A percentile compares a stretch with the other conserved stretches of the same genome.
Evolutionary conservation across 2,329 filamentous ascomycete genomes (phyloP).

Genomic region (Dryadomyces quercus-mongolicae): DNA sequence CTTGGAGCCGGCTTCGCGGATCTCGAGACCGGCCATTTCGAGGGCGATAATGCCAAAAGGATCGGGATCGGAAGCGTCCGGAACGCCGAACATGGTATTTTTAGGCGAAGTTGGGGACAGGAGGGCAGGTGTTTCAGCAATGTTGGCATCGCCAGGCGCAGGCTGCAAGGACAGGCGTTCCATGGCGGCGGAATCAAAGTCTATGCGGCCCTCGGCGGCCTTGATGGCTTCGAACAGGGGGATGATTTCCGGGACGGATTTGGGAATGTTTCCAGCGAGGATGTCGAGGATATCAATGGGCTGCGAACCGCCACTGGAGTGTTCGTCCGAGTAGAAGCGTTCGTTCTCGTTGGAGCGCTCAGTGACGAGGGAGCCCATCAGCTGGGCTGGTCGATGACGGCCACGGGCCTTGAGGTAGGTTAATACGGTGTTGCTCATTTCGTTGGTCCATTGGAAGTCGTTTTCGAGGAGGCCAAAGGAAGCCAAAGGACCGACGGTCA

Average conservation of each 20-base stretch:
- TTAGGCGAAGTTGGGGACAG: constrained; percentile 22
- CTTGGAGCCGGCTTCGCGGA: constrained; percentile 76
- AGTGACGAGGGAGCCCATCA: constrained; percentile 43
- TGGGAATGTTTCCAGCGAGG: constrained; percentile 42
- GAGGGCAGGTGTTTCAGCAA: constrained; percentile 30
- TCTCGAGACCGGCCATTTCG: constrained; percentile 81
- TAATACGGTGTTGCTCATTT: constrained; percentile 41
- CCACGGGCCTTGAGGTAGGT: constrained; percentile 48
- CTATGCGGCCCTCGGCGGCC: constrained; percentile 70
- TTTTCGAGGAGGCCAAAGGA: constrained; percentile 37
- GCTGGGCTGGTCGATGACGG: constrained; percentile 39
- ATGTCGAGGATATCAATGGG: constrained; percentile 42
- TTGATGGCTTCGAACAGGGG: constrained; percentile 73
- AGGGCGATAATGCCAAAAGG: constrained; percentile 83
- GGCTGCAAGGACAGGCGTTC: constrained; percentile 51
- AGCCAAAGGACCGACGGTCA: constrained; percentile 42
- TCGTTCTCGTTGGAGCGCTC: constrained; percentile 49
- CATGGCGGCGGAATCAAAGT: constrained; percentile 59
- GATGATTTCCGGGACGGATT: constrained; percentile 39
- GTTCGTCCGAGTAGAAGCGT: constrained; percentile 37
- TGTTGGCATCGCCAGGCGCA: constrained; percentile 61
- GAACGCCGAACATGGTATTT: constrained; percentile 52
- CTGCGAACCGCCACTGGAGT: background rate
- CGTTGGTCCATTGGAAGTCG: constrained; percentile 30
- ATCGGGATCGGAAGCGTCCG: constrained; percentile 71